These are phyloP conservation scores for Fusarium virguliforme DNA, from an alignment of 2,329 filamentous ascomycete genomes.

Conservation along the genomic window DNA sequence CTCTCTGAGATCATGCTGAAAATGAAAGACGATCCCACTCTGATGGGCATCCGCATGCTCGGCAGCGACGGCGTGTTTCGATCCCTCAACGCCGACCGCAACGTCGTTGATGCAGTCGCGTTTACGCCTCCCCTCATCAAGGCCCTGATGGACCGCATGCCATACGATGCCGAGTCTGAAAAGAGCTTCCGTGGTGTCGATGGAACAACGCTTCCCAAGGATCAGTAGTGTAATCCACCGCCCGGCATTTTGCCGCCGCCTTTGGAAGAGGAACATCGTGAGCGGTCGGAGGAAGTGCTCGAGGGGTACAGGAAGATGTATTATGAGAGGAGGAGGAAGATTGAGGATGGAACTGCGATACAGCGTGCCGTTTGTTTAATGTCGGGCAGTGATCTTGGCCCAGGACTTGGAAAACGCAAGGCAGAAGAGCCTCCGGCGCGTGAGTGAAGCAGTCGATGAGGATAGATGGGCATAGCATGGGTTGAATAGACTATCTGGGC, in stretches of 20 bases:
- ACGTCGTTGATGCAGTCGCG: constrained; percentile 34
- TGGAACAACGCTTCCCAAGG: constrained; percentile 53
- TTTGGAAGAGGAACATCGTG: constrained; percentile 10
- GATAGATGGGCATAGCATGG: no score
- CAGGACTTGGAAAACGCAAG: not conserved
- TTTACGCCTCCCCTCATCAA: constrained; percentile 33
- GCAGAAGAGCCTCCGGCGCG: not conserved
- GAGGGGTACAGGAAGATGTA: constrained; percentile 9
- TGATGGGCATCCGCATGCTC: constrained; percentile 25
- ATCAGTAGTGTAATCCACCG: constrained; percentile 16
- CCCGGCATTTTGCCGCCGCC: constrained; percentile 7
- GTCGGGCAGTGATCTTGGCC: constrained; percentile 17
- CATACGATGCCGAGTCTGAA: constrained; percentile 22
- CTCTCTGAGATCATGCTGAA: not conserved
- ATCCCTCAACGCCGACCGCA: constrained; percentile 34
- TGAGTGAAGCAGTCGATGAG: not conserved
- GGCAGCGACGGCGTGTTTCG: constrained; percentile 42
- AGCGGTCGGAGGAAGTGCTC: not conserved
- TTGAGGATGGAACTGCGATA: not conserved
- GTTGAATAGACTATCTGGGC: no score
- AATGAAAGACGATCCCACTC: not conserved
- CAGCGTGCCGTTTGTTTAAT: constrained; percentile 7
- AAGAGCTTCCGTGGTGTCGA: constrained; percentile 32
- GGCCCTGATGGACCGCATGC: constrained; percentile 33
- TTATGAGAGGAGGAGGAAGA: not conserved